A percentile compares a stretch with the other conserved stretches of the same genome.
Evolutionary conservation across 169 alveolate species (phyloP).

Genomic region (Plasmodium coatneyi): DNA sequence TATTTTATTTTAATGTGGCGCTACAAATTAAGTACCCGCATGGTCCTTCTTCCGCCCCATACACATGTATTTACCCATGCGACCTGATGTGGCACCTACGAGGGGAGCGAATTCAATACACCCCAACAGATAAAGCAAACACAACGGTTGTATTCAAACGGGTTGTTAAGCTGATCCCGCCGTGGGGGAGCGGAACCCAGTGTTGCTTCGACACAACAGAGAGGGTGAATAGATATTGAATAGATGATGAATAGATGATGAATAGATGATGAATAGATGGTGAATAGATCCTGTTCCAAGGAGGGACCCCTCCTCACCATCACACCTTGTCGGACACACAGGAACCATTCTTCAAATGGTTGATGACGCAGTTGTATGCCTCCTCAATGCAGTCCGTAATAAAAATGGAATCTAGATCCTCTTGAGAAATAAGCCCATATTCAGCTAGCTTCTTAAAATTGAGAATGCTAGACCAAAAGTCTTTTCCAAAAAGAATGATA

Average conservation of each 20-base stretch:
- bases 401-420: conserved; percentile 34
- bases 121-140: background rate
- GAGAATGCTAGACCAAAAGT: conserved; percentile 72
- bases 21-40: background rate
- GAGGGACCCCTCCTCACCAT: background rate
- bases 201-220: background rate
- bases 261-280: too few relatives aligned
- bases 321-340: background rate
- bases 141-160: background rate
- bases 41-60: background rate
- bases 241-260: too few relatives aligned
- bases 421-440: conserved; percentile 50
- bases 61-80: background rate
- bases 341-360: conserved; percentile 21
- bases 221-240: too few relatives aligned
- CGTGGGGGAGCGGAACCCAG: background rate
- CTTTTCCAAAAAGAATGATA: conserved; percentile 78
- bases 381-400: conserved; percentile 53
- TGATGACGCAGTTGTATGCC: conserved; percentile 45
- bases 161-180: background rate
- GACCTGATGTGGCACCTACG: background rate
- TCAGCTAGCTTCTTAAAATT: conserved; percentile 69
- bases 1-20: background rate
- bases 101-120: background rate
- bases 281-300: background rate